Evolutionary conservation across 164 flowering plant species (phyloP).

Genomic region (Taxillus chinensis): DNA sequence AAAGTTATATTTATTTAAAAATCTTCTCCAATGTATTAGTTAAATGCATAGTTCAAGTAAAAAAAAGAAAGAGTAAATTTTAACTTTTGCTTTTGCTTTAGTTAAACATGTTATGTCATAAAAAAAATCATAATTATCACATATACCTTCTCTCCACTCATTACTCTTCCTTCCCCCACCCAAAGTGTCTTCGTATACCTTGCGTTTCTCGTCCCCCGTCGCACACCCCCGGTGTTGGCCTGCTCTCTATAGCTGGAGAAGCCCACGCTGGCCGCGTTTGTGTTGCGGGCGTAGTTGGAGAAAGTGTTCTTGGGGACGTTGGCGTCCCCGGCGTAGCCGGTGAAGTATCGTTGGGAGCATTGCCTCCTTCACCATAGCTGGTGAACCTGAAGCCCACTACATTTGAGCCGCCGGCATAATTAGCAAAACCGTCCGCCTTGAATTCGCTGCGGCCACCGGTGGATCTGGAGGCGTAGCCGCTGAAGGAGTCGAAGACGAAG

Average conservation of each 20-base stretch:
- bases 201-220: no score
- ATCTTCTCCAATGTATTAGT: no score
- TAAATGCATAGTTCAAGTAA: no score
- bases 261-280: conserved; percentile 31
- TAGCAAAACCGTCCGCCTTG: conserved; percentile 44
- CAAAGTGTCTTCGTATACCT: no score
- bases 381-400: conserved; percentile 44
- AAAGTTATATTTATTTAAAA: no score
- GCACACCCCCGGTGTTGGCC: conserved; percentile 67
- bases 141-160: no score
- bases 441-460: conserved; percentile 67
- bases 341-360: conserved; percentile 39
- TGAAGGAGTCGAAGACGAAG: conserved; percentile 45
- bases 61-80: no score
- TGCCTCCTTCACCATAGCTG: conserved; percentile 32
- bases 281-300: conserved; percentile 39
- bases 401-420: conserved; percentile 38
- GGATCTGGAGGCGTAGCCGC: conserved; percentile 41
- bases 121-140: no score
- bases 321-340: conserved; percentile 29
- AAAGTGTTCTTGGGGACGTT: conserved; percentile 47
- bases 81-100: no score
- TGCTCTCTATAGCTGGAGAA: conserved; percentile 49
- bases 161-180: no score
- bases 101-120: no score